Conservation (phyloP, 345 rosid genomes). For the Camelina laxa region DNA sequence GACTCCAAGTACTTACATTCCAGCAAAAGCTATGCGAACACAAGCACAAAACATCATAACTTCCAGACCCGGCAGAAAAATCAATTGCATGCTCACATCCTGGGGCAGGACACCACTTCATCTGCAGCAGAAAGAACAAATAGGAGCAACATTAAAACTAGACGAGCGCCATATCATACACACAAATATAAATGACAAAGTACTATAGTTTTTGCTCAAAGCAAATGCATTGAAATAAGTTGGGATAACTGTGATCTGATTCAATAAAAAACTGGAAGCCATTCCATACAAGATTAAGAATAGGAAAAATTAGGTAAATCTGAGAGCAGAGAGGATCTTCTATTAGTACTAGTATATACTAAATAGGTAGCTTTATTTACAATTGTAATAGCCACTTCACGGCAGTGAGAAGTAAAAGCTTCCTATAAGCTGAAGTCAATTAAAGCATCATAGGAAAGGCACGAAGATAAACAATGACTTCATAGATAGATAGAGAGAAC, state of each 20-base stretch:
- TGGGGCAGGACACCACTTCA: conserved; percentile 99
- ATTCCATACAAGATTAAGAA: conserved; percentile 5
- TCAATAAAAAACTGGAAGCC: conserved; percentile 5
- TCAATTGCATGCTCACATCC: conserved; percentile 84
- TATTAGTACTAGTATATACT: conserved; percentile 4
- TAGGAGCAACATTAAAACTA: neutral
- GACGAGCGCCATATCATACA: neutral
- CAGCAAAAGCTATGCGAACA: conserved; percentile 47
- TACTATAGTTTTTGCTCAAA: conserved; percentile 12
- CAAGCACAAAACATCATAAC: conserved; percentile 45
- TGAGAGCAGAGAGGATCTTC: neutral
- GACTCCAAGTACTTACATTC: conserved; percentile 45
- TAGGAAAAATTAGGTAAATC: neutral
- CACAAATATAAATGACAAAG: neutral
- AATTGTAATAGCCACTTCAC: conserved; percentile 3
- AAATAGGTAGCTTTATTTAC: neutral
- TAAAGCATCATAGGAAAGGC: conserved; percentile 13
- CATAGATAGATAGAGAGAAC: neutral
- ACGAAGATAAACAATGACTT: neutral
- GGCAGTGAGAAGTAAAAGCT: conserved; percentile 17
- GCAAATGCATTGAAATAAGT: conserved; percentile 3
- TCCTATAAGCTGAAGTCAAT: neutral
- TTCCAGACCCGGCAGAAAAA: conserved; percentile 34
- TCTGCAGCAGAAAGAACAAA: conserved; percentile 47
- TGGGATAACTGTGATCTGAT: neutral